Evolutionary conservation across 1,284 basidiomycete species (phyloP).

Genomic region (Irpex sp.): DNA sequence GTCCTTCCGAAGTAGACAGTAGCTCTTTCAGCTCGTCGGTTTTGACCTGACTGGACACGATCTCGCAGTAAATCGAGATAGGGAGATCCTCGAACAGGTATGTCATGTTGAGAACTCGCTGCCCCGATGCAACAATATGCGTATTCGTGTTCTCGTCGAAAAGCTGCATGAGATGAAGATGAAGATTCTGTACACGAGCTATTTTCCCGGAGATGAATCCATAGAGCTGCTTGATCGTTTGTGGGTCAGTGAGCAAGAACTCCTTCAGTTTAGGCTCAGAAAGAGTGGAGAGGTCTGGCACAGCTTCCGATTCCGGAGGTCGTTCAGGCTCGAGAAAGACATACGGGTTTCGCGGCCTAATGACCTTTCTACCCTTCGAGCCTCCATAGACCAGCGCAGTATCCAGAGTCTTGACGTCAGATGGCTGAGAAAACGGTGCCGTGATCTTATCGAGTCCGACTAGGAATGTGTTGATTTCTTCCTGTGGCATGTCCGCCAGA

Average conservation of each 20-base stretch:
- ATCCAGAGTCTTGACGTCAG: slow-evolving; percentile 42
- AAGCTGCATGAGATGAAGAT: slow-evolving; percentile 49
- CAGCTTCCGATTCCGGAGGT: not conserved
- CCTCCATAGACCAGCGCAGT: slow-evolving; percentile 52
- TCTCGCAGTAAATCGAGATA: slow-evolving; percentile 52
- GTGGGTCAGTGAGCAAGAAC: slow-evolving; percentile 60
- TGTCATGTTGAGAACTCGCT: slow-evolving; percentile 51
- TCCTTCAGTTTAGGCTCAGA: slow-evolving; percentile 37
- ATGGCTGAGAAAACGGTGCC: slow-evolving; percentile 25
- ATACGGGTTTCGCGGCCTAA: slow-evolving; percentile 30
- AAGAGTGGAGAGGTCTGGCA: slow-evolving; percentile 7
- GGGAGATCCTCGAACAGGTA: slow-evolving; percentile 60
- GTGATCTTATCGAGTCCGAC: slow-evolving; percentile 39
- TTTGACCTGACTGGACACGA: slow-evolving; percentile 52
- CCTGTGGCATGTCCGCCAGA: slow-evolving; percentile 49
- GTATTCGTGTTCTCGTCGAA: slow-evolving; percentile 39
- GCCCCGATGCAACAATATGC: slow-evolving; percentile 46
- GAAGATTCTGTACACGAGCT: slow-evolving; percentile 57
- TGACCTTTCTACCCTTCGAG: slow-evolving; percentile 25
- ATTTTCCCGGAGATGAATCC: slow-evolving; percentile 66
- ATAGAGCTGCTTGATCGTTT: slow-evolving; percentile 62
- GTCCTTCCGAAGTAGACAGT: slow-evolving; percentile 43
- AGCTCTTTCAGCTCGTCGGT: slow-evolving; percentile 49
- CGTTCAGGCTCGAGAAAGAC: slow-evolving; percentile 31
- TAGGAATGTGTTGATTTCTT: slow-evolving; percentile 51